Evolutionary conservation across 2,329 filamentous ascomycete genomes (phyloP).

Genomic region (Venturiaceae sp.): DNA sequence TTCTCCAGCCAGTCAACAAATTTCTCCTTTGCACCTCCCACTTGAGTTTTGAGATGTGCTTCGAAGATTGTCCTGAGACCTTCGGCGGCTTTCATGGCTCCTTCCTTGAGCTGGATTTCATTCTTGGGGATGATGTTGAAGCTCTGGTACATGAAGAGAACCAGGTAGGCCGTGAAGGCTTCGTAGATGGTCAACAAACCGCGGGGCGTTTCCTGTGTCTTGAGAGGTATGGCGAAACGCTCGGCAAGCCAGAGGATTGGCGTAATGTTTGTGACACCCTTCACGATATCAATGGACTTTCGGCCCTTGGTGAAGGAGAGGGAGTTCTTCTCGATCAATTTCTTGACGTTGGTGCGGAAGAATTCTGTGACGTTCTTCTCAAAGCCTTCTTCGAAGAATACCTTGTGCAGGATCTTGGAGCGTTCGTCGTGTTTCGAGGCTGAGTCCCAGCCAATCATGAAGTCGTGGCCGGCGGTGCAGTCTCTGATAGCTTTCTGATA

Average conservation of each 20-base stretch:
- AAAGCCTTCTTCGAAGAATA: slow-evolving; percentile 34
- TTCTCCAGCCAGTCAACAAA: slow-evolving; percentile 39
- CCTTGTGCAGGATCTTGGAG: slow-evolving; percentile 34
- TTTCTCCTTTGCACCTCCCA: slow-evolving; percentile 26
- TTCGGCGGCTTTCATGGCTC: slow-evolving; percentile 28
- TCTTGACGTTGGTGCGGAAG: slow-evolving; percentile 32
- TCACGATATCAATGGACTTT: slow-evolving; percentile 44
- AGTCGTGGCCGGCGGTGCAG: slow-evolving; percentile 36
- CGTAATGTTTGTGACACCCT: slow-evolving; percentile 58
- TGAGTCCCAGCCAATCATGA: slow-evolving; percentile 37
- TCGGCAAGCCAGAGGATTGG: slow-evolving; percentile 56
- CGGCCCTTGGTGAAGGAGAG: slow-evolving; percentile 34
- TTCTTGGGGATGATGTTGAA: slow-evolving; percentile 42
- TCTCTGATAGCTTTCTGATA: slow-evolving; percentile 29
- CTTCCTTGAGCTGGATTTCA: slow-evolving; percentile 40
- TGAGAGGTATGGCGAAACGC: slow-evolving; percentile 57
- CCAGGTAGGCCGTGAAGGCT: slow-evolving; percentile 34
- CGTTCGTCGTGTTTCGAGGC: slow-evolving; percentile 26
- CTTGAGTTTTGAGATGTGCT: slow-evolving; percentile 35
- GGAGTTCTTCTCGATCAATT: slow-evolving; percentile 36
- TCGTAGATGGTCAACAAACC: slow-evolving; percentile 41
- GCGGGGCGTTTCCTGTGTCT: slow-evolving; percentile 49
- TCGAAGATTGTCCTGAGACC: slow-evolving; percentile 31
- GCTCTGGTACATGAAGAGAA: slow-evolving; percentile 40
- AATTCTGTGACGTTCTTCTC: slow-evolving; percentile 33